Evolutionary conservation across 805 yeast species (phyloP).

Genomic region (Gaillardinia entomophila): DNA sequence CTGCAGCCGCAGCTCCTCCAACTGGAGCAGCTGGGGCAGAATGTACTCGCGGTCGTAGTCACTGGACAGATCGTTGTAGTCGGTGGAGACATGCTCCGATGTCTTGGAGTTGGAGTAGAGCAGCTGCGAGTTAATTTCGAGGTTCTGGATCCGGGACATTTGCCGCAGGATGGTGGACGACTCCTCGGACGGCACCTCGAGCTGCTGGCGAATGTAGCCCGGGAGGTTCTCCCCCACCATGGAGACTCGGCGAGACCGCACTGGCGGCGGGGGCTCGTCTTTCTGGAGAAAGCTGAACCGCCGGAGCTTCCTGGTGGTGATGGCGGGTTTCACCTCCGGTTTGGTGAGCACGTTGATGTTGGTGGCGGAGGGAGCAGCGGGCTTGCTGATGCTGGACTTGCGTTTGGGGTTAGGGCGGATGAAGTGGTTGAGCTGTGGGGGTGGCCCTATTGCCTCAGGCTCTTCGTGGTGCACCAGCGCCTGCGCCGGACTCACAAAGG

Average conservation of each 20-base stretch:
- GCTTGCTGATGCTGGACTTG: constrained; percentile 15
- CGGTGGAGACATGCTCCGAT: constrained; percentile 4
- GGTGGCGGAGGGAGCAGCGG: constrained; percentile 26
- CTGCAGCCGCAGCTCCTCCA: no score
- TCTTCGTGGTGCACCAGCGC: not conserved
- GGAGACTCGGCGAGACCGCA: constrained; percentile 29
- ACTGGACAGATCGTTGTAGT: constrained; percentile 13
- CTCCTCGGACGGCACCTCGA: constrained; percentile 2
- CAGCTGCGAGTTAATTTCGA: constrained; percentile 28
- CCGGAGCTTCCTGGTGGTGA: constrained; percentile 1
- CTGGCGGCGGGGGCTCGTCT: no score
- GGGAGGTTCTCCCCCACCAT: constrained; percentile 34
- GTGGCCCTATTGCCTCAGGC: constrained; percentile 1
- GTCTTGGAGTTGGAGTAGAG: constrained; percentile 21
- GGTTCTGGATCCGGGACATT: constrained; percentile 1
- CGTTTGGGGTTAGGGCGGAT: constrained; percentile 6
- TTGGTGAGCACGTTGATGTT: constrained; percentile 29
- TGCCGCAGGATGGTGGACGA: not conserved
- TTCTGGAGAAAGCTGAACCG: not conserved
- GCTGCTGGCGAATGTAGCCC: constrained; percentile 24
- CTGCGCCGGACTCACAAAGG: constrained; percentile 14
- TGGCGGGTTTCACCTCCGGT: constrained; percentile 10
- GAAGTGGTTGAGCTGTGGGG: constrained; percentile 14
- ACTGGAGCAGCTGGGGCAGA: constrained; percentile 36
- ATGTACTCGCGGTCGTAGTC: constrained; percentile 29